Conservation (phyloP, 495 filamentous ascomycete species). For the Penicillium atrosanguineum region DNA sequence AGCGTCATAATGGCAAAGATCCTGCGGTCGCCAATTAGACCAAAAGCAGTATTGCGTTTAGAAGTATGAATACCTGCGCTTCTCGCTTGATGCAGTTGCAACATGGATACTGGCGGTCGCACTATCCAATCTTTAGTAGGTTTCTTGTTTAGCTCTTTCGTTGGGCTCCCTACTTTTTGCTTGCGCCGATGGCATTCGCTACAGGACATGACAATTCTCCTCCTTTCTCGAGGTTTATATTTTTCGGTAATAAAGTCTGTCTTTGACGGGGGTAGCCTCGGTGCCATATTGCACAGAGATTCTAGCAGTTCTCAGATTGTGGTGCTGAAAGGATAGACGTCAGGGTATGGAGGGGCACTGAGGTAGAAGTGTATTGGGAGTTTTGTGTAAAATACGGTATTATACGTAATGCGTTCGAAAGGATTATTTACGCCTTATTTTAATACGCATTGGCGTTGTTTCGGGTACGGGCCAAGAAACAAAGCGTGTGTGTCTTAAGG, state of each 20-base stretch:
- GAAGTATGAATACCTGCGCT: conserved; percentile 33
- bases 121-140: conserved; percentile 22
- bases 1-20: conserved; percentile 33
- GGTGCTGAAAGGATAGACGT: no score
- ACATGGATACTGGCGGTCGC: conserved; percentile 60
- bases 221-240: conserved; percentile 48
- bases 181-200: conserved; percentile 63
- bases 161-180: conserved; percentile 44
- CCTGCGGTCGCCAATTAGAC: conserved; percentile 21
- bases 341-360: no score
- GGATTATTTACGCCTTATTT: conserved; percentile 1
- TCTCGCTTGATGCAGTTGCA: conserved; percentile 57
- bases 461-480: no score
- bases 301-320: no score
- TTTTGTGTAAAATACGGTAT: conserved; percentile 1
- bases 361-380: background rate
- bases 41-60: conserved; percentile 1
- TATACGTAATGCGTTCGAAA: background rate
- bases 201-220: conserved; percentile 58
- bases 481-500: no score
- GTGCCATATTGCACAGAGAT: no score
- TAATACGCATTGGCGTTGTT: background rate
- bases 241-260: background rate
- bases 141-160: background rate
- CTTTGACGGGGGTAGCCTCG: no score